Conservation (phyloP, 2,329 filamentous ascomycete genomes). For the Botrytis medusae region DNA sequence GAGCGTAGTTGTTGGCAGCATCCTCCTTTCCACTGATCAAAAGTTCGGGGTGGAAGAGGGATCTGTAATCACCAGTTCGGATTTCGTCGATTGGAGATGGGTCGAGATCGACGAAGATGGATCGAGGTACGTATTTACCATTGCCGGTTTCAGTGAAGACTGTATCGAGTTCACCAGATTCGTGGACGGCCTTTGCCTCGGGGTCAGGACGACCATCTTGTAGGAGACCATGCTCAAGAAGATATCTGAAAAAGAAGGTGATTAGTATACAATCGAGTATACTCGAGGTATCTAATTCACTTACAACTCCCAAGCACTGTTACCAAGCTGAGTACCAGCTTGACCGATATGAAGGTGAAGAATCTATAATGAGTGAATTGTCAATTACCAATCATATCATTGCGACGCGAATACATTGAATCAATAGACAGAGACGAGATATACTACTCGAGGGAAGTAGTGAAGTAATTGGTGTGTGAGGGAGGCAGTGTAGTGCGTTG, state of each 20-base stretch:
- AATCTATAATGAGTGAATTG: constrained; percentile 46
- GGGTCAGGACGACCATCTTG: constrained; percentile 59
- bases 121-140: constrained; percentile 67
- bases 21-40: constrained; percentile 69
- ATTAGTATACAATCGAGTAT: background rate
- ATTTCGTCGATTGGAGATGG: constrained; percentile 69
- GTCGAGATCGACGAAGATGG: constrained; percentile 67
- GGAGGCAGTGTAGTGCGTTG: background rate
- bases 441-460: background rate
- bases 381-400: constrained; percentile 14
- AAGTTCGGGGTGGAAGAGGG: constrained; percentile 65
- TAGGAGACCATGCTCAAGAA: constrained; percentile 64
- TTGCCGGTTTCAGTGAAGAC: constrained; percentile 65
- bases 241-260: constrained; percentile 49
- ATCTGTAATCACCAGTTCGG: constrained; percentile 60
- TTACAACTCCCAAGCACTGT: constrained; percentile 69
- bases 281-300: constrained; percentile 33
- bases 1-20: constrained; percentile 68
- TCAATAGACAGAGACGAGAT: background rate
- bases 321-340: constrained; percentile 66
- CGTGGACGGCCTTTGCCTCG: constrained; percentile 51
- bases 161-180: constrained; percentile 60
- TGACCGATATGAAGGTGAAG: constrained; percentile 68
- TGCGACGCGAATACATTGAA: constrained; percentile 16
- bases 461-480: background rate